Evolutionary conservation across 306 rosid species (phyloP).

Genomic region (Boehmeria nivea): DNA sequence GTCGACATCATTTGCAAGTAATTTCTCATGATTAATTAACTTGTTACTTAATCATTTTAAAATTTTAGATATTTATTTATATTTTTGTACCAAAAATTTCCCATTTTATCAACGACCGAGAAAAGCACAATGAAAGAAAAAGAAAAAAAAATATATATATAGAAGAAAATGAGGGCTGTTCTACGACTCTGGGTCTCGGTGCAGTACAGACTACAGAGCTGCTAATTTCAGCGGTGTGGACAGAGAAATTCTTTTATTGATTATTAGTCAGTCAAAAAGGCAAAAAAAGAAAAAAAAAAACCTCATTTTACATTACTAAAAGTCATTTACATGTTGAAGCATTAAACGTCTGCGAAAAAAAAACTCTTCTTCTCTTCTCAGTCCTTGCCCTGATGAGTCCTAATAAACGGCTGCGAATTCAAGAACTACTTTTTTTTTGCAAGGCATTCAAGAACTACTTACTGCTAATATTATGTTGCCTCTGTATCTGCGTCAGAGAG

Average conservation of each 20-base stretch:
- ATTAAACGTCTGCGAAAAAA: background rate
- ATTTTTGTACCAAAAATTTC: too few species aligned
- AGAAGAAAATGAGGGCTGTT: too few species aligned
- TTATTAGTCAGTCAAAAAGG: background rate
- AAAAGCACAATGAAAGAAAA: too few species aligned
- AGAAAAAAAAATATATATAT: too few species aligned
- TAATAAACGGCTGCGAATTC: conserved; percentile 18
- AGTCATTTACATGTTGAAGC: background rate
- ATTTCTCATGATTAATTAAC: too few species aligned
- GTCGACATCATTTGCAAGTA: too few species aligned
- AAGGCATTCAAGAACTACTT: background rate
- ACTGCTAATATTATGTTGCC: conserved; percentile 1
- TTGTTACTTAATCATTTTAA: too few species aligned
- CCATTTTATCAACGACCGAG: too few species aligned
- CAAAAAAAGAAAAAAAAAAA: conserved; percentile 8
- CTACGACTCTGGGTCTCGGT: background rate
- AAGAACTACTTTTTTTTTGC: too few species aligned
- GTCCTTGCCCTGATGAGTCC: background rate
- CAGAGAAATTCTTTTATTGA: background rate
- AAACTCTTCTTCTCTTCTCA: conserved; percentile 16
- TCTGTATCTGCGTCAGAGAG: conserved; percentile 1
- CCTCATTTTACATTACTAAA: background rate
- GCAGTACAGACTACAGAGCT: conserved; percentile 3
- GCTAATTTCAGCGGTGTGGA: conserved; percentile 4
- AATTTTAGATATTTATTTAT: too few species aligned